These are phyloP conservation scores for Teratosphaeria destructans DNA, from an alignment of 2,329 filamentous ascomycete genomes.

Conservation along the genomic window DNA sequence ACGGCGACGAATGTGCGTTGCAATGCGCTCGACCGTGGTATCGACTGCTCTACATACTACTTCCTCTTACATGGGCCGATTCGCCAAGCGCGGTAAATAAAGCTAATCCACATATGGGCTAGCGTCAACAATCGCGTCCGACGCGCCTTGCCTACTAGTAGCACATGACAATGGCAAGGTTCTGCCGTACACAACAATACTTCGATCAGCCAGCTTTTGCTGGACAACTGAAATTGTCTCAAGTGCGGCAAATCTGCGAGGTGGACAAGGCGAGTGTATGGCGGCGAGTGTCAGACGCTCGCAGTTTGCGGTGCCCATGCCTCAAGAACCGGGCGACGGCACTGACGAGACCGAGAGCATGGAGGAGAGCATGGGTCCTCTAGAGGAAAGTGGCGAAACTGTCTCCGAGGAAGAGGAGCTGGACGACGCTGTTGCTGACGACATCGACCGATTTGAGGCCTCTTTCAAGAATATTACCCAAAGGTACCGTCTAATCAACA, in stretches of 20 bases:
- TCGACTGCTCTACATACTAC: background rate
- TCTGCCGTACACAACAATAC: too few species aligned
- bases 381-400: constrained; percentile 41
- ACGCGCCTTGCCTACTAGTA: too few species aligned
- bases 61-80: background rate
- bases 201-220: too few species aligned
- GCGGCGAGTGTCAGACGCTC: constrained; percentile 9
- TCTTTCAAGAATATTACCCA: constrained; percentile 76
- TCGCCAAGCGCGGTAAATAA: too few species aligned
- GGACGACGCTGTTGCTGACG: constrained; percentile 61
- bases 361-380: constrained; percentile 39
- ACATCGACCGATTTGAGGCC: constrained; percentile 76
- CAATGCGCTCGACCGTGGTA: background rate
- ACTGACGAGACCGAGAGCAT: constrained; percentile 30
- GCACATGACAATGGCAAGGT: too few species aligned
- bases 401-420: constrained; percentile 50
- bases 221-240: background rate
- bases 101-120: too few species aligned
- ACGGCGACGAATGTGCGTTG: constrained; percentile 33
- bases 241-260: too few species aligned
- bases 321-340: constrained; percentile 8
- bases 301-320: constrained; percentile 9
- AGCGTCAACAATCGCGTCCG: too few species aligned
- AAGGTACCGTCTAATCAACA: constrained; percentile 83
- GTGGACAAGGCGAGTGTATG: constrained; percentile 6